Evolutionary conservation across 2,329 filamentous ascomycete species (phyloP), one percentile per base, ranked within the genome.

Genomic region (Immersiporthe knoxdaviesiana): DNA sequence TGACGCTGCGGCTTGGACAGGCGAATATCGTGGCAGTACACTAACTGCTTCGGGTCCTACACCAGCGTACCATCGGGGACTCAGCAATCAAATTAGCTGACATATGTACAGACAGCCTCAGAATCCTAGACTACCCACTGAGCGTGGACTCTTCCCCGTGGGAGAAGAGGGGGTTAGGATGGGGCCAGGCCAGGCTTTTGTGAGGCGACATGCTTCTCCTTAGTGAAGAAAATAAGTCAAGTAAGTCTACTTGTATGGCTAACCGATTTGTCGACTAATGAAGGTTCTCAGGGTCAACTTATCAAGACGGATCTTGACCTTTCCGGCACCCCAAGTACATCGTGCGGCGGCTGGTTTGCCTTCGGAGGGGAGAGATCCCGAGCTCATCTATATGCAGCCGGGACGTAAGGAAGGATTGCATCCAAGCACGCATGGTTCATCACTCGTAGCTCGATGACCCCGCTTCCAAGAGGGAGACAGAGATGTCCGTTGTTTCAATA

Each of bases 11-110:
- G 41, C 47, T 27, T 52, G 5, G 27, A 32, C 14, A 54, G 35
- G 11, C 24, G 14, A 37, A 37, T n/a, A 65, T 37, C 50, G 37
- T 41, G 32, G 24, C 63, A 30, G 52, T 32, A 50, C 60, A 66
- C 41, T 66, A 35, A 35, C 60, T 66, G 59, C 59, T 58, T 58
- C 39, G 52, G 37, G 52, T 41, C 32, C 59, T 50, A 11, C 24
- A 37, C 30, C 52, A 66, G 58, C 39, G 30, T 44, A 60, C 39
- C 66, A 50, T 65, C 44, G 44, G 39, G 24, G 6, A 16, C 54
- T 35, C 21, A 37, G 14, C 32, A 27, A 60, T 63, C 27, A 14
- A 14, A 66, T 52, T 27, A 5, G 37, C 27, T 58, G 30, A n/a
- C 27, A 3, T 35, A 35, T 32, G 16, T 35, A 1, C 54, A 58